A percentile compares a stretch with the other conserved stretches of the same genome.
phyloP scores from a whole-genome alignment of 164 flowering plant genomes.

The Chimonanthus praecox region DNA sequence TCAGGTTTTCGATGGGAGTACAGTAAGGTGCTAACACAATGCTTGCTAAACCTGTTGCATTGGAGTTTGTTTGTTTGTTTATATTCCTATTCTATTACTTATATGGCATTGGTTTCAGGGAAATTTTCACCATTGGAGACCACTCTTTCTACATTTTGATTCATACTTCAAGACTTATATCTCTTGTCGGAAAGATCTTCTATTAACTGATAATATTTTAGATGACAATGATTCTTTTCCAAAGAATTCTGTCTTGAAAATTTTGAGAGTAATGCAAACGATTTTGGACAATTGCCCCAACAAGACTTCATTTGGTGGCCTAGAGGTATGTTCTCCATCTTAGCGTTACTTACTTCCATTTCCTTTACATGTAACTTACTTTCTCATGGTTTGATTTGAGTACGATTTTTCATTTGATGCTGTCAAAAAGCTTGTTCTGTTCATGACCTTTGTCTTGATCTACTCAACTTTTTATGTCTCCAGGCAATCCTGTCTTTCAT shows the following conservation, averaged over 20 bases:
- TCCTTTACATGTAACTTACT: background rate
- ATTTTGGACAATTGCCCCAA: conserved; percentile 91
- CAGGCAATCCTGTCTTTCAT: too few species aligned
- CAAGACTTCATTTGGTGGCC: conserved; percentile 80
- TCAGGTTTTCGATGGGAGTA: conserved; percentile 95
- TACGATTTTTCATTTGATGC: too few species aligned
- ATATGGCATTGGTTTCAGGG: conserved; percentile 51
- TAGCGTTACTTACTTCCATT: background rate
- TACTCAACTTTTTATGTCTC: too few species aligned
- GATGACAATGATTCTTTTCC: conserved; percentile 70
- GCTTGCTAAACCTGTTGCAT: background rate
- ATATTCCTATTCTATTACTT: background rate
- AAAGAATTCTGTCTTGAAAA: conserved; percentile 81
- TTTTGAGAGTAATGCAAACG: conserved; percentile 82
- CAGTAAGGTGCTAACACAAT: conserved; percentile 53
- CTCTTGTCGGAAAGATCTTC: conserved; percentile 73
- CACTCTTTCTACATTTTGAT: conserved; percentile 88
- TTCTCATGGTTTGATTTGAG: too few species aligned
- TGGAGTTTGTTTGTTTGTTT: background rate
- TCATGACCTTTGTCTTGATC: too few species aligned
- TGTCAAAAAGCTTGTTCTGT: too few species aligned
- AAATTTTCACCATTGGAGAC: conserved; percentile 97
- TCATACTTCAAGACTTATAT: conserved; percentile 85
- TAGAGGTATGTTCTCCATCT: conserved; percentile 57
- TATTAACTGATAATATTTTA: conserved; percentile 55